These are phyloP conservation scores for Ceriops tagal DNA, from an alignment of 345 rosid genomes.

Conservation along the genomic window DNA sequence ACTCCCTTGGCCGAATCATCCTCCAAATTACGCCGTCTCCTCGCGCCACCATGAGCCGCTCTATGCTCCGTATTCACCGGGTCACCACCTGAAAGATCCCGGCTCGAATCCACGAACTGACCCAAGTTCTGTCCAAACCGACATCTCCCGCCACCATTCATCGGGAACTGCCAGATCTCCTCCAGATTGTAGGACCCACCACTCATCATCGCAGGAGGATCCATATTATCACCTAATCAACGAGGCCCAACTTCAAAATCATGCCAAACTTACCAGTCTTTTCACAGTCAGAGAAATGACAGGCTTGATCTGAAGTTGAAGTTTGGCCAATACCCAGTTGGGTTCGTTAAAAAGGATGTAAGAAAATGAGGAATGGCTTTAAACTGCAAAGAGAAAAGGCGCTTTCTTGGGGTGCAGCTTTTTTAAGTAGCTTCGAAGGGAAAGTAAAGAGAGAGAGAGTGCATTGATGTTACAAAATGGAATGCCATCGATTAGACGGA, in stretches of 20 bases:
- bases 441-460: background rate
- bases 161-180: slow-evolving; percentile 84
- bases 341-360: background rate
- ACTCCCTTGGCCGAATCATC: slow-evolving; percentile 46
- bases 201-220: slow-evolving; percentile 64
- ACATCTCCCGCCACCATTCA: slow-evolving; percentile 37
- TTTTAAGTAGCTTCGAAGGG: slow-evolving; percentile 8
- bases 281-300: background rate
- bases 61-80: slow-evolving; percentile 40
- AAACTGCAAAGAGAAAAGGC: background rate
- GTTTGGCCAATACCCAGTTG: background rate
- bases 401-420: background rate
- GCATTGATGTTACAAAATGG: background rate
- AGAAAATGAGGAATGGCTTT: background rate
- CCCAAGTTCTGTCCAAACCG: slow-evolving; percentile 39
- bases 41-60: slow-evolving; percentile 28
- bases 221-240: slow-evolving; percentile 34
- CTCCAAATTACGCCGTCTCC: slow-evolving; percentile 54
- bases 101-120: slow-evolving; percentile 34
- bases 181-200: slow-evolving; percentile 48
- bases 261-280: background rate
- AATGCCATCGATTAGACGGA: background rate
- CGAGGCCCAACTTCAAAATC: background rate
- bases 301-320: slow-evolving; percentile 3
- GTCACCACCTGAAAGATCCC: slow-evolving; percentile 35